phyloP scores from a whole-genome alignment of 176 grass and related monocot genomes.

The Zoysia pacifica region DNA sequence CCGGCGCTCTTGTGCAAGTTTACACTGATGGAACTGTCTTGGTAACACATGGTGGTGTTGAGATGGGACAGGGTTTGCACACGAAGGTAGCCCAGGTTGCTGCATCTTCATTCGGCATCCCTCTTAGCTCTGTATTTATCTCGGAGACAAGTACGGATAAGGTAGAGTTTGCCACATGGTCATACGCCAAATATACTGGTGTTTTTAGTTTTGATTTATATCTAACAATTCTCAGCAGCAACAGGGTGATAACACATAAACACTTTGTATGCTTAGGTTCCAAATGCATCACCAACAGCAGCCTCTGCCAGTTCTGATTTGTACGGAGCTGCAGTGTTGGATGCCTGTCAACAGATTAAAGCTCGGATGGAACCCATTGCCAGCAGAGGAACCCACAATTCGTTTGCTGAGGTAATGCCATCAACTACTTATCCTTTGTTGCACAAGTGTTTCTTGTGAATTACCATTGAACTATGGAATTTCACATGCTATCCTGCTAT shows the following conservation, averaged over 20 bases:
- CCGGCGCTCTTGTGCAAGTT: slow-evolving; percentile 94
- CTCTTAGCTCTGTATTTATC: slow-evolving; percentile 90
- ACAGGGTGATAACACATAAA: neutral
- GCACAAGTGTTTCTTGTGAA: slow-evolving; percentile 6
- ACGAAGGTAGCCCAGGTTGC: slow-evolving; percentile 96
- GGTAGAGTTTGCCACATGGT: slow-evolving; percentile 46
- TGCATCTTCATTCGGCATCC: slow-evolving; percentile 79
- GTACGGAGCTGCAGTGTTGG: slow-evolving; percentile 93
- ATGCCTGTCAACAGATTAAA: slow-evolving; percentile 95
- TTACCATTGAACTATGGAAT: slow-evolving; percentile 6
- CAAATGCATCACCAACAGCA: slow-evolving; percentile 91
- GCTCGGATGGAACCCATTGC: slow-evolving; percentile 87
- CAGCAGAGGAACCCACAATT: slow-evolving; percentile 56
- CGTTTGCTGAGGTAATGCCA: slow-evolving; percentile 83
- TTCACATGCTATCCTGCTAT: neutral
- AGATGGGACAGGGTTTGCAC: slow-evolving; percentile 99
- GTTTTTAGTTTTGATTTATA: neutral
- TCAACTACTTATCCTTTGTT: slow-evolving; percentile 1
- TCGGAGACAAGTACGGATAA: slow-evolving; percentile 98
- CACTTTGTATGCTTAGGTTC: slow-evolving; percentile 65
- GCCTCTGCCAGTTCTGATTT: slow-evolving; percentile 96
- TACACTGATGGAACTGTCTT: slow-evolving; percentile 95
- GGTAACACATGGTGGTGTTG: slow-evolving; percentile 97
- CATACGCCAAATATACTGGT: neutral
- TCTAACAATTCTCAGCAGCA: neutral